A percentile compares a stretch with the other conserved stretches of the same genome.
Evolutionary conservation across 1,284 basidiomycete species (phyloP).

Genomic region (Cronartium quercuum): DNA sequence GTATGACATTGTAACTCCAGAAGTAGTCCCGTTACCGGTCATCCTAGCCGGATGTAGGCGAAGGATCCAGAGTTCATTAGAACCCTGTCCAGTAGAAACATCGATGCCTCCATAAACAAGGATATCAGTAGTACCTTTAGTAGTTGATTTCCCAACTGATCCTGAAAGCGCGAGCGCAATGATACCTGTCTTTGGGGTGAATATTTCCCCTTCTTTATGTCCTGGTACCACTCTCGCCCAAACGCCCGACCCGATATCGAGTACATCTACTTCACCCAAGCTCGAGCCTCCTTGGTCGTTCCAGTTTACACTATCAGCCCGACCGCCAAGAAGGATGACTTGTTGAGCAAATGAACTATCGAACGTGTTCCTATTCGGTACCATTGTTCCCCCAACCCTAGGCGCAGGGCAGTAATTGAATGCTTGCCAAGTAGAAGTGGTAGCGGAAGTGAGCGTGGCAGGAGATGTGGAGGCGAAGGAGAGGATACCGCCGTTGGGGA

Average conservation of each 20-base stretch:
- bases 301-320: conserved; percentile 61
- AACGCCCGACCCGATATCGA: conserved; percentile 59
- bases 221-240: conserved; percentile 68
- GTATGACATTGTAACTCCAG: conserved; percentile 9
- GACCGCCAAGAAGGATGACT: conserved; percentile 63
- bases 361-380: conserved; percentile 58
- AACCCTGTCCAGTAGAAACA: conserved; percentile 57
- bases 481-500: conserved; percentile 12
- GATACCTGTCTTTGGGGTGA: conserved; percentile 57
- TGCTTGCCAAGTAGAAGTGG: conserved; percentile 50
- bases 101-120: conserved; percentile 70
- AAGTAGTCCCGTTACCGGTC: conserved; percentile 44
- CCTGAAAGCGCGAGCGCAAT: conserved; percentile 63
- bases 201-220: conserved; percentile 59
- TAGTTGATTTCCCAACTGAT: conserved; percentile 46
- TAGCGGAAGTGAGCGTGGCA: conserved; percentile 48
- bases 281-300: conserved; percentile 58
- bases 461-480: conserved; percentile 1
- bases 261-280: conserved; percentile 64
- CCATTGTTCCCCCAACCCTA: conserved; percentile 58
- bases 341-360: conserved; percentile 60
- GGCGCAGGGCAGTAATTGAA: conserved; percentile 61
- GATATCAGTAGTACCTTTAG: conserved; percentile 57
- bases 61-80: conserved; percentile 68
- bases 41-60: conserved; percentile 61